Evolutionary conservation across 768 basidiomycete genomes (phyloP).

Genomic region (Amylocystis lapponica): DNA sequence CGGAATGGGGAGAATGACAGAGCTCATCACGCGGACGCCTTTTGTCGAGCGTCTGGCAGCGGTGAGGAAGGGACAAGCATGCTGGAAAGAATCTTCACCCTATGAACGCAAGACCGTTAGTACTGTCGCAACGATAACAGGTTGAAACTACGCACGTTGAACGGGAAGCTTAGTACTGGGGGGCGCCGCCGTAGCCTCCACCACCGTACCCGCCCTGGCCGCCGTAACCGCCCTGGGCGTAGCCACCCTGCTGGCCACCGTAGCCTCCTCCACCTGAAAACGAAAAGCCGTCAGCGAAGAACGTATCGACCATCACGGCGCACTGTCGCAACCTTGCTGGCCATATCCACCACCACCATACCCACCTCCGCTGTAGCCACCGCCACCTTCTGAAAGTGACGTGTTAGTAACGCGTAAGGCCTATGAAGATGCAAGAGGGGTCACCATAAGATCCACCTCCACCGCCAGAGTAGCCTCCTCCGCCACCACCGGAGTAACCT

Average conservation of each 20-base stretch:
- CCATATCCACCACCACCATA: slow-evolving; percentile 18
- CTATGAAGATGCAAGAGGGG: no score
- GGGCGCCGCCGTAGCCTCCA: slow-evolving; percentile 11
- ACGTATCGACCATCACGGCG: background rate
- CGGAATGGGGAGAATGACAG: slow-evolving; percentile 3
- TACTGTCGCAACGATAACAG: background rate
- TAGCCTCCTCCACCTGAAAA: slow-evolving; percentile 9
- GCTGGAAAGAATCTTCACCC: no score
- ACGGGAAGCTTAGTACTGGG: slow-evolving; percentile 13
- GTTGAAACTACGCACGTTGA: background rate
- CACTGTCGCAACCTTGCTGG: slow-evolving; percentile 10
- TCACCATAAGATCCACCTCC: slow-evolving; percentile 27
- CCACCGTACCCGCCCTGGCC: slow-evolving; percentile 25
- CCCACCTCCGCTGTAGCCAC: slow-evolving; percentile 24
- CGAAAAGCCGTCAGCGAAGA: slow-evolving; percentile 1
- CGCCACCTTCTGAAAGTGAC: slow-evolving; percentile 9
- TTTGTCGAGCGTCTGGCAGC: no score
- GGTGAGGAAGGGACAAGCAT: no score
- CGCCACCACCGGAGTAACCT: slow-evolving; percentile 3
- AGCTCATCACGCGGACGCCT: no score
- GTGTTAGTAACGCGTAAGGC: no score
- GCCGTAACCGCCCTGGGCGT: slow-evolving; percentile 18
- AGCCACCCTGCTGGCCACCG: slow-evolving; percentile 18
- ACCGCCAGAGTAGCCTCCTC: slow-evolving; percentile 20
- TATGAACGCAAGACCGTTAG: no score